Evolutionary conservation across 495 filamentous ascomycete species (phyloP).

Genomic region (Podospora comata): DNA sequence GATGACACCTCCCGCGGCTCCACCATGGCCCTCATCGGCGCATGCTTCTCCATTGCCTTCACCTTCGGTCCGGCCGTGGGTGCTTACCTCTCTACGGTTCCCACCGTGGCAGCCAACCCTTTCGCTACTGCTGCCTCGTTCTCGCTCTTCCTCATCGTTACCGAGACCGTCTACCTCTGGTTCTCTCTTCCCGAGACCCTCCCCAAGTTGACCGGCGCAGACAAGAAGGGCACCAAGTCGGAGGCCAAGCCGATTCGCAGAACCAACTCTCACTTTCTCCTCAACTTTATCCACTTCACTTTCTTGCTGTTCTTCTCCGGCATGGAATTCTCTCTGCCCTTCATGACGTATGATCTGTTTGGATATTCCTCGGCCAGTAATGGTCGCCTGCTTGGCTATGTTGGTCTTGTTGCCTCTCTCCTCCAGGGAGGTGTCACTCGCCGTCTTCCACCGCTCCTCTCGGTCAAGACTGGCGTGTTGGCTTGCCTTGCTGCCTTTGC

Average conservation of each 20-base stretch:
- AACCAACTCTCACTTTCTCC: conserved; percentile 77
- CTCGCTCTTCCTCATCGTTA: conserved; percentile 73
- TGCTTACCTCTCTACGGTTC: conserved; percentile 71
- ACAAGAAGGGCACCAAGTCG: conserved; percentile 28
- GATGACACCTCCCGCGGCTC: conserved; percentile 75
- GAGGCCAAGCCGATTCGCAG: conserved; percentile 37
- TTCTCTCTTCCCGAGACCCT: conserved; percentile 84
- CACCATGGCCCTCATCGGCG: conserved; percentile 94
- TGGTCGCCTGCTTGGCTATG: conserved; percentile 84
- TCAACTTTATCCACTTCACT: conserved; percentile 81
- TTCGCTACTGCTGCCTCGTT: conserved; percentile 89
- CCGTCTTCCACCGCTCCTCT: conserved; percentile 70
- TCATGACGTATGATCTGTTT: conserved; percentile 95
- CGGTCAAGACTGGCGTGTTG: conserved; percentile 73
- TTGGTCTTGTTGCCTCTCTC: conserved; percentile 87
- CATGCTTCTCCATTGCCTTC: conserved; percentile 95
- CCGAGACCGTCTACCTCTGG: conserved; percentile 89
- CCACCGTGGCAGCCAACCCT: conserved; percentile 78
- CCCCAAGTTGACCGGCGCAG: conserved; percentile 42
- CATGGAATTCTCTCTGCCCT: conserved; percentile 93
- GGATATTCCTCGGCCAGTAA: conserved; percentile 71
- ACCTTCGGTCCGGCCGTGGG: conserved; percentile 92
- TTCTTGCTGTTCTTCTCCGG: conserved; percentile 97
- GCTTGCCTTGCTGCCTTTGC: conserved; percentile 77
- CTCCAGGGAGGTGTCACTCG: conserved; percentile 85